phyloP scores from a whole-genome alignment of 1,139 yeast species.

The Suhomyces choctaworum region DNA sequence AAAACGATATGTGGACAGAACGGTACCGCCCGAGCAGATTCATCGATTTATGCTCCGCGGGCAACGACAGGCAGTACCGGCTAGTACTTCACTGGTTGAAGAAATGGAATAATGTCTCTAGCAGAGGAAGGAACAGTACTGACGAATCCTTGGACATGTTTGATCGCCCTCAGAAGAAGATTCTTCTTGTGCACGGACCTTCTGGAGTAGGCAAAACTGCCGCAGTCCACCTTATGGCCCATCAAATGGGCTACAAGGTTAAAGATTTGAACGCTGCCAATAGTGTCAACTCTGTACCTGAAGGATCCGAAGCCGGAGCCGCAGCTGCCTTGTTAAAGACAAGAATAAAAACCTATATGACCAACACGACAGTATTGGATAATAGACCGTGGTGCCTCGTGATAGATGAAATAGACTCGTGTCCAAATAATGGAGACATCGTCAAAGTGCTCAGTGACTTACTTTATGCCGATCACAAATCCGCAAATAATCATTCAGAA shows the following conservation, averaged over 20 bases:
- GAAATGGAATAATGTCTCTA: slow-evolving; percentile 76
- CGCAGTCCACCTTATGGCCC: slow-evolving; percentile 80
- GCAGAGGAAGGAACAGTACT: slow-evolving; percentile 38
- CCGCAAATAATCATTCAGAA: slow-evolving; percentile 15
- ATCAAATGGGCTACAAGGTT: slow-evolving; percentile 76
- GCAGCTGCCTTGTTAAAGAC: slow-evolving; percentile 30
- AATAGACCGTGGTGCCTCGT: slow-evolving; percentile 73
- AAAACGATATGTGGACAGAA: slow-evolving; percentile 62
- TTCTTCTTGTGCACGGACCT: slow-evolving; percentile 83
- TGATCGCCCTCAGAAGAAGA: slow-evolving; percentile 69
- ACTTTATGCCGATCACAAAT: slow-evolving; percentile 54
- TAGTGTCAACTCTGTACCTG: slow-evolving; percentile 21
- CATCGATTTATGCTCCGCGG: slow-evolving; percentile 62
- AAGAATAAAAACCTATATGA: slow-evolving; percentile 69
- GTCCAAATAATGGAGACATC: slow-evolving; percentile 73
- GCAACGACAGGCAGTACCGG: slow-evolving; percentile 80
- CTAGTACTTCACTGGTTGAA: slow-evolving; percentile 73
- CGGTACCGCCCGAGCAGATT: slow-evolving; percentile 79
- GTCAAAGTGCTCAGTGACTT: slow-evolving; percentile 66
- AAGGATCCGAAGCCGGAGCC: slow-evolving; percentile 44
- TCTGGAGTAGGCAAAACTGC: slow-evolving; percentile 97
- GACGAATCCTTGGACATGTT: slow-evolving; percentile 48
- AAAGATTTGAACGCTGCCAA: slow-evolving; percentile 92
- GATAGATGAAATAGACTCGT: slow-evolving; percentile 91
- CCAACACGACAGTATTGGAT: slow-evolving; percentile 57